These are phyloP conservation scores for Geum urbanum DNA, from an alignment of 306 rosid genomes.

Conservation along the genomic window DNA sequence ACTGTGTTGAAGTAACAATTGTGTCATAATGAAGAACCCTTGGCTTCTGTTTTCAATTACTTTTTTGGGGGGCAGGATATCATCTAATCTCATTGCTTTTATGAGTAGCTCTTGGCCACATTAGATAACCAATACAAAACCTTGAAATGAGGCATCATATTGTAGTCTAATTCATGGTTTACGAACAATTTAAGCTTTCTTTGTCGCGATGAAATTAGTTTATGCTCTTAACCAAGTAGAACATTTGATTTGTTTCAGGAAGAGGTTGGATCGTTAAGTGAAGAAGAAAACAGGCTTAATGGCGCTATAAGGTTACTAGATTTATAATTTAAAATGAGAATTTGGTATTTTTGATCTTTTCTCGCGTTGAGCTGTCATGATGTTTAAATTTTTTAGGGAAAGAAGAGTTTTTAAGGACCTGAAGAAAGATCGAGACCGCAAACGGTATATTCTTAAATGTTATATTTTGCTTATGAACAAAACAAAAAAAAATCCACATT, in stretches of 20 bases:
- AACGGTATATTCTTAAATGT: conserved; percentile 38
- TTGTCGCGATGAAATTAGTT: background rate
- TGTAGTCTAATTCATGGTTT: background rate
- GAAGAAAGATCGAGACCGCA: conserved; percentile 40
- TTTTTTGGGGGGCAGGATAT: background rate
- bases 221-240: background rate
- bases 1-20: background rate
- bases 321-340: conserved; percentile 10
- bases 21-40: background rate
- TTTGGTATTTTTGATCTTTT: conserved; percentile 18
- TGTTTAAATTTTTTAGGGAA: conserved; percentile 41
- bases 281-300: conserved; percentile 55
- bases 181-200: conserved; percentile 2
- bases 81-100: background rate
- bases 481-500: too few relatives aligned
- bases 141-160: conserved; percentile 8
- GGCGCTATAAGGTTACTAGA: conserved; percentile 55
- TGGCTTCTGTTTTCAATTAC: background rate
- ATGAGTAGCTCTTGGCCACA: background rate
- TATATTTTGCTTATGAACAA: background rate
- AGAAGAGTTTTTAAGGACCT: conserved; percentile 53
- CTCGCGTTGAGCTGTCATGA: conserved; percentile 15
- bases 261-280: conserved; percentile 56
- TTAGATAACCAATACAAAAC: conserved; percentile 3
- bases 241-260: conserved; percentile 43